Evolutionary conservation across 148 eudicot species (phyloP).

Genomic region (Rhododendron vialii): DNA sequence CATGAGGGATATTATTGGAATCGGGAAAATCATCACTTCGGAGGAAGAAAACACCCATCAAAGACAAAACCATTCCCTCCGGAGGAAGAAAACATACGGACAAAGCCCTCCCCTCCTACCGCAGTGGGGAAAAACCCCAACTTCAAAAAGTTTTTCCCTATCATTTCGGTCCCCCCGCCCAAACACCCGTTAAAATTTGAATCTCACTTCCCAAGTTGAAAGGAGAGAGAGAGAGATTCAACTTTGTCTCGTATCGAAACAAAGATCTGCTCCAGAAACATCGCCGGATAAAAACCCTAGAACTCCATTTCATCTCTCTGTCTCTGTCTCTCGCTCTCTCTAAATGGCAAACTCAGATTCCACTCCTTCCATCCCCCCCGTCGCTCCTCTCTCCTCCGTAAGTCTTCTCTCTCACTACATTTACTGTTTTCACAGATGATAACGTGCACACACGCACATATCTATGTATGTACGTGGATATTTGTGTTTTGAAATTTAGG

Average conservation of each 20-base stretch:
- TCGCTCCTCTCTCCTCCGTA: slow-evolving; percentile 21
- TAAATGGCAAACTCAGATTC: slow-evolving; percentile 14
- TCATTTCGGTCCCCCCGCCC: slow-evolving; percentile 5
- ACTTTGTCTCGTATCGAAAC: not conserved
- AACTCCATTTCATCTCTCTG: not conserved
- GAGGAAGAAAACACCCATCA: too few species aligned
- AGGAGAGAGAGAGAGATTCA: too few species aligned
- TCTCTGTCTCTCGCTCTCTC: not conserved
- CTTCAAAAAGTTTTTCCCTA: not conserved
- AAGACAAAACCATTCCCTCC: too few species aligned
- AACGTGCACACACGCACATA: not conserved
- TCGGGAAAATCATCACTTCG: too few species aligned
- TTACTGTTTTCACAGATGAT: not conserved
- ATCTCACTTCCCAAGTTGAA: not conserved
- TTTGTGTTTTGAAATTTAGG: not conserved
- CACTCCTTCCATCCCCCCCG: slow-evolving; percentile 9
- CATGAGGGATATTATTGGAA: too few species aligned
- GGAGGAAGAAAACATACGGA: too few species aligned
- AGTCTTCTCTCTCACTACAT: not conserved
- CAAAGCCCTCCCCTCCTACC: too few species aligned
- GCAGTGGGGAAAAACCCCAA: not conserved
- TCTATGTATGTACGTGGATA: not conserved
- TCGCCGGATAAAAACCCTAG: slow-evolving; percentile 3
- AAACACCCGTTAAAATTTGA: not conserved
- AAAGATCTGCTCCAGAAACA: not conserved